These are phyloP conservation scores for Tilletia horrida DNA, from an alignment of 1,284 basidiomycete species.

Conservation along the genomic window DNA sequence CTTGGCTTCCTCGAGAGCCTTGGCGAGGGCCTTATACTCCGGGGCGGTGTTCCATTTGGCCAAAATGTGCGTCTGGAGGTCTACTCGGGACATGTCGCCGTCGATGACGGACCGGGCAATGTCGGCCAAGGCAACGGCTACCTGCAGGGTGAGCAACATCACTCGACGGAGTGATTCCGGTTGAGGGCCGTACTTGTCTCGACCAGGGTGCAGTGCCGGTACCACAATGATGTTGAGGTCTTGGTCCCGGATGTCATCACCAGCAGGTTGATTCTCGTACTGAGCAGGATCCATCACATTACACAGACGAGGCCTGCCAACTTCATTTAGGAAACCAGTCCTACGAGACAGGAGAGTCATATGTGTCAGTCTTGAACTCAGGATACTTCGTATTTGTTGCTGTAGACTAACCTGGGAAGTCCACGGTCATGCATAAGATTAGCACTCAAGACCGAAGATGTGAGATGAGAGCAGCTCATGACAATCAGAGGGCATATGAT, in stretches of 20 bases:
- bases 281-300: background rate
- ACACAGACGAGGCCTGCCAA: background rate
- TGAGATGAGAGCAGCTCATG: background rate
- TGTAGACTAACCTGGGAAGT: background rate
- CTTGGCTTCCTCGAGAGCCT: background rate
- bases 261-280: background rate
- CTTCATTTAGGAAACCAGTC: background rate
- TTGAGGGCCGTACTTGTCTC: background rate
- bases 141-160: background rate
- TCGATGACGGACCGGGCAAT: background rate
- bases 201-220: background rate
- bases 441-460: background rate
- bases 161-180: background rate
- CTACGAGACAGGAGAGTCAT: background rate
- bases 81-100: background rate
- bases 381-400: too few species aligned
- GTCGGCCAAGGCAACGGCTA: background rate
- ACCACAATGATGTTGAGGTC: background rate
- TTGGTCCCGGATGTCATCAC: background rate
- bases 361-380: background rate
- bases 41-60: background rate
- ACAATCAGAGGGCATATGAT: background rate
- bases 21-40: background rate
- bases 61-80: background rate
- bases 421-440: background rate